phyloP scores from a whole-genome alignment of 805 yeast species.

The Candida chauliodis region DNA sequence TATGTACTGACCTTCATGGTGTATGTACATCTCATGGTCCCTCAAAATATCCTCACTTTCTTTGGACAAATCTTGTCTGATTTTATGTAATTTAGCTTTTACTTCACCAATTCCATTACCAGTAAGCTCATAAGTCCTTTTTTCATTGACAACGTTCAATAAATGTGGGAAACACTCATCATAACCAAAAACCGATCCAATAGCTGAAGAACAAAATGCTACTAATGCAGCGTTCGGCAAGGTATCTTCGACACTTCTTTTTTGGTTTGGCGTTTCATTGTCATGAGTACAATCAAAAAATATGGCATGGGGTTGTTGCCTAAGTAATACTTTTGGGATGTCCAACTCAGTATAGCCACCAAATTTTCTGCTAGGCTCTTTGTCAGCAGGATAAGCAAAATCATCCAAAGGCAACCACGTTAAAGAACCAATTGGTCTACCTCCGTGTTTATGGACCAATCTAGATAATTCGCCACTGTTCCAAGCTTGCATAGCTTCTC shows the following conservation, averaged over 20 bases:
- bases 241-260: conserved; percentile 91
- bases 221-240: conserved; percentile 93
- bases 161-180: conserved; percentile 88
- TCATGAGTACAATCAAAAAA: conserved; percentile 99
- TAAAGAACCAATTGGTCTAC: conserved; percentile 91
- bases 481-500: conserved; percentile 98
- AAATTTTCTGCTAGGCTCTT: conserved; percentile 29
- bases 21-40: conserved; percentile 85
- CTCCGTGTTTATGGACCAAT: conserved; percentile 88
- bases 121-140: conserved; percentile 54
- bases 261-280: conserved; percentile 84
- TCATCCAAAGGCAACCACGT: conserved; percentile 76
- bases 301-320: conserved; percentile 85
- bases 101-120: conserved; percentile 68
- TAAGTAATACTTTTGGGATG: conserved; percentile 61
- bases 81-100: conserved; percentile 55
- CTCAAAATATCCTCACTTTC: conserved; percentile 53
- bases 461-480: conserved; percentile 81
- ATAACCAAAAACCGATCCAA: conserved; percentile 91
- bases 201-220: conserved; percentile 87
- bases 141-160: conserved; percentile 77
- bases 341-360: conserved; percentile 57
- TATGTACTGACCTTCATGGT: conserved; percentile 88
- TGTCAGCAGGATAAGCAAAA: conserved; percentile 60
- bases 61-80: conserved; percentile 55